A percentile compares a stretch with the other conserved stretches of the same genome.
phyloP scores from a whole-genome alignment of 495 filamentous ascomycete genomes.

The Lasiosphaeris hirsuta region DNA sequence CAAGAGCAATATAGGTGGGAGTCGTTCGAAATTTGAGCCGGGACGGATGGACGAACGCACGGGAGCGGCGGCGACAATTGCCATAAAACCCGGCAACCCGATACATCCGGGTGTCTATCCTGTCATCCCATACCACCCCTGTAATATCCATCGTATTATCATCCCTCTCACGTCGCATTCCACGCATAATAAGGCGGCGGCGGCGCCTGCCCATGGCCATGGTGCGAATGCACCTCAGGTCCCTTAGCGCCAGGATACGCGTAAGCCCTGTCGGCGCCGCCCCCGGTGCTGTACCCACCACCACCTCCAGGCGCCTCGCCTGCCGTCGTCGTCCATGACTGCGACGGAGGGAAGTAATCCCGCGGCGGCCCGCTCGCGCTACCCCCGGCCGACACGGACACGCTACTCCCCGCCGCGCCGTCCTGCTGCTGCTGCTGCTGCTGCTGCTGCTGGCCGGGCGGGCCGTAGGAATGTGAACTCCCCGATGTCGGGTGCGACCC shows the following conservation, averaged over 20 bases:
- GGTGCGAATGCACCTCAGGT: constrained; percentile 9
- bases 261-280: constrained; percentile 36
- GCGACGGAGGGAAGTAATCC: constrained; percentile 45
- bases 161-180: constrained; percentile 7
- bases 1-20: too few species aligned
- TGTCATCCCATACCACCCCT: neutral
- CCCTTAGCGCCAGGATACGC: constrained; percentile 30
- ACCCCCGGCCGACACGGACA: constrained; percentile 8
- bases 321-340: constrained; percentile 44
- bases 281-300: neutral
- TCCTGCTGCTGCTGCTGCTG: constrained; percentile 11
- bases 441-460: constrained; percentile 5
- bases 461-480: neutral
- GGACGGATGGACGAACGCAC: neutral
- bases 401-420: neutral
- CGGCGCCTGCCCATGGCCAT: constrained; percentile 1
- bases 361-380: constrained; percentile 35
- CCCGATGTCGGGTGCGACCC: constrained; percentile 3
- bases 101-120: neutral
- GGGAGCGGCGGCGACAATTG: neutral
- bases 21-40: neutral
- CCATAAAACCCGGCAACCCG: too few species aligned
- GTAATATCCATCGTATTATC: too few species aligned
- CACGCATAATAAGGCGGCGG: constrained; percentile 8
- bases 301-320: constrained; percentile 29